A percentile compares a stretch with the other conserved stretches of the same genome.
Conservation (phyloP, 345 rosid genomes). For the Combretum micranthum region DNA sequence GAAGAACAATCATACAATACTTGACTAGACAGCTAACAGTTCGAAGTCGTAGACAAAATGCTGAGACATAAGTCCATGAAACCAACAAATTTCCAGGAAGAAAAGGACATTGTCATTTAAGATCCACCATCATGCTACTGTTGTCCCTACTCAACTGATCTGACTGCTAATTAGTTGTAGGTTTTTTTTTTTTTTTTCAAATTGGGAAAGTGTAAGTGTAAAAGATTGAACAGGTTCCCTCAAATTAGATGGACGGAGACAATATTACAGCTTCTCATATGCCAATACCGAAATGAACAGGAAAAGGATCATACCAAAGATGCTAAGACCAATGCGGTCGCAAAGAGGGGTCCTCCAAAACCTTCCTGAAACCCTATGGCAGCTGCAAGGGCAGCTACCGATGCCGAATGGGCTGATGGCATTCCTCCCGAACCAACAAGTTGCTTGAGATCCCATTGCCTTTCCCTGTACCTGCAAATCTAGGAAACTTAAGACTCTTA, state of each 20-base stretch:
- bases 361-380: slow-evolving; percentile 90
- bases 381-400: slow-evolving; percentile 68
- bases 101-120: no score
- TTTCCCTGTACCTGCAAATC: slow-evolving; percentile 80
- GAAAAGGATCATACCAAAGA: slow-evolving; percentile 46
- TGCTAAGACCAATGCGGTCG: slow-evolving; percentile 62
- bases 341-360: slow-evolving; percentile 66
- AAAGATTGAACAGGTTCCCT: no score
- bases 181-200: no score
- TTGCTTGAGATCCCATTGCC: slow-evolving; percentile 72
- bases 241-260: no score
- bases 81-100: no score
- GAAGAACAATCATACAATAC: not conserved
- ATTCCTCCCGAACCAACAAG: slow-evolving; percentile 92
- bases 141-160: no score
- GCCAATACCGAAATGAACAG: not conserved
- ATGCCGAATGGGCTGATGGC: slow-evolving; percentile 95
- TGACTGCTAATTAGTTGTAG: no score
- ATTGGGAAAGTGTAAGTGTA: no score
- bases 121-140: no score
- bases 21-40: not conserved
- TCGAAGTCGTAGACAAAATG: not conserved
- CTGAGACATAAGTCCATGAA: no score
- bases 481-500: slow-evolving; percentile 37
- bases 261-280: not conserved